These are phyloP conservation scores for Condylostoma magnum DNA, from an alignment of 169 alveolate species.

Conservation along the genomic window DNA sequence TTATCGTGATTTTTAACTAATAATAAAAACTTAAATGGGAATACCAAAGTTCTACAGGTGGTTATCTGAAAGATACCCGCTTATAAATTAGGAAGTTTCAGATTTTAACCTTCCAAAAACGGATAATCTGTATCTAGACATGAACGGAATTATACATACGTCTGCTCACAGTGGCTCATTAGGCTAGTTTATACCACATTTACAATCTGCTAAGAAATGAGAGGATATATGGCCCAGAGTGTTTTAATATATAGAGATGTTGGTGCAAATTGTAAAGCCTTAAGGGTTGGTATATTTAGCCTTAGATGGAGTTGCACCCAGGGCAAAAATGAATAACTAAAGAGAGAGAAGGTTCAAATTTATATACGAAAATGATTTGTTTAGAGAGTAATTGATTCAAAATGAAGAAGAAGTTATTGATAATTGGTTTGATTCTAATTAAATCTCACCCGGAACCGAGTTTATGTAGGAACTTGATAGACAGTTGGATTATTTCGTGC, in stretches of 20 bases:
- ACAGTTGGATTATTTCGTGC: conserved; percentile 79
- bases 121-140: conserved; percentile 93
- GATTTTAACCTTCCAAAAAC: conserved; percentile 65
- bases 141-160: conserved; percentile 95
- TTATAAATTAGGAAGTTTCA: conserved; percentile 72
- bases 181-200: conserved; percentile 55
- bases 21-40: conserved; percentile 91
- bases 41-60: conserved; percentile 89
- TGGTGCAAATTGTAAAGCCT: conserved; percentile 90
- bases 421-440: conserved; percentile 85
- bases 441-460: conserved; percentile 95
- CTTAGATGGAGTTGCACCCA: conserved; percentile 98
- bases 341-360: conserved; percentile 92
- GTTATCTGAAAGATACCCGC: conserved; percentile 91
- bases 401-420: conserved; percentile 1
- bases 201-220: conserved; percentile 42
- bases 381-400: conserved; percentile 27
- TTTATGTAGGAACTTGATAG: conserved; percentile 89
- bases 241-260: conserved; percentile 86
- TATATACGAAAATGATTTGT: conserved; percentile 77
- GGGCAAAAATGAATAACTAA: conserved; percentile 95
- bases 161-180: conserved; percentile 87
- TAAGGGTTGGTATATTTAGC: conserved; percentile 89
- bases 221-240: conserved; percentile 81
- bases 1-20: too few relatives aligned